Conservation (phyloP, 331 rosid species). For the Quercus phellos region DNA sequence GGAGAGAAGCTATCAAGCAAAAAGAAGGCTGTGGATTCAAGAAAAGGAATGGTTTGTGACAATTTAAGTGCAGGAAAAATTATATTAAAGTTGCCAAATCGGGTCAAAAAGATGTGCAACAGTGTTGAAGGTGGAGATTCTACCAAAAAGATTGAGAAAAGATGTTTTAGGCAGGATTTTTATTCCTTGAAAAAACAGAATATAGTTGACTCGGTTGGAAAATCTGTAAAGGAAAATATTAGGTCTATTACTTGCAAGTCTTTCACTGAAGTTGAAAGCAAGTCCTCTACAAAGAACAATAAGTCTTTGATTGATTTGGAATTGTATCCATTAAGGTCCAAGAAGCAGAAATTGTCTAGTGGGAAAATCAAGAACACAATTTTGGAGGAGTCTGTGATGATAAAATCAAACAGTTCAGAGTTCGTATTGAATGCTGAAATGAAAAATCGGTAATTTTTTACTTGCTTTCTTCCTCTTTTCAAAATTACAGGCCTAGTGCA, state of each 20-base stretch:
- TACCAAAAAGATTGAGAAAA: conserved; percentile 20
- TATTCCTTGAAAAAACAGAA: conserved; percentile 9
- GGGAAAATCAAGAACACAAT: conserved; percentile 13
- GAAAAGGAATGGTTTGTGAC: conserved; percentile 5
- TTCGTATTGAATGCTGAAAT: conserved; percentile 12
- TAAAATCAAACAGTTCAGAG: conserved; percentile 15
- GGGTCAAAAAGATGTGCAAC: not conserved
- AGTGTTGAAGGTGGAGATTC: conserved; percentile 22
- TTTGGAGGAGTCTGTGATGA: conserved; percentile 17
- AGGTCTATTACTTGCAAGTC: conserved; percentile 1
- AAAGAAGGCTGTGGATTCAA: conserved; percentile 16
- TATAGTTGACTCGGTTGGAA: conserved; percentile 10
- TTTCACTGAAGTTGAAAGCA: conserved; percentile 7
- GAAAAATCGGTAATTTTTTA: conserved; percentile 36
- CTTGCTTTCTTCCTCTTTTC: conserved; percentile 9
- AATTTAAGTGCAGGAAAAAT: conserved; percentile 18
- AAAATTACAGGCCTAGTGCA: not conserved
- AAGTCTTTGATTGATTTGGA: conserved; percentile 16
- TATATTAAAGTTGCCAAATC: not conserved
- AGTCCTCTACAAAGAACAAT: conserved; percentile 12
- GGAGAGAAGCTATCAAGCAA: conserved; percentile 3
- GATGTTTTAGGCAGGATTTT: conserved; percentile 9
- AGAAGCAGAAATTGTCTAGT: conserved; percentile 14
- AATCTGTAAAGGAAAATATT: conserved; percentile 21
- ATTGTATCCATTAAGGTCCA: conserved; percentile 1